Evolutionary conservation across 306 rosid species (phyloP), one percentile per base, ranked within the genome.

Genomic region (Pyrus bretschneideri): DNA sequence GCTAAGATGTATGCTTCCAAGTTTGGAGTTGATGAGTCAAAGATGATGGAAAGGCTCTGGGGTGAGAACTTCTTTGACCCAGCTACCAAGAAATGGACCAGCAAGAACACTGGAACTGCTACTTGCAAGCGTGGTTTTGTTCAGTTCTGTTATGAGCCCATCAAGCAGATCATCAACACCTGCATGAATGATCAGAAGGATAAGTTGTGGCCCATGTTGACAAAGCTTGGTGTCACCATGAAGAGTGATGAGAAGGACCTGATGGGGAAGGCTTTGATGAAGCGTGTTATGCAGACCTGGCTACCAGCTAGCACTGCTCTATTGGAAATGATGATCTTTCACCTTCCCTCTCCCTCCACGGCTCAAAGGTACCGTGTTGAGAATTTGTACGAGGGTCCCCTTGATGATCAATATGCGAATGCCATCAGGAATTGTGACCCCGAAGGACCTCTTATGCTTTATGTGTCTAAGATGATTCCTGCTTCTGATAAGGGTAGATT

Each of bases 231-330:
- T 1, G 91, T 90, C 30, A 81, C 81, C 78, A 87, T 92, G 96
- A 95, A 95, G 82, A 73, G 93, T 21, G 97, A 94, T 0, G 98
- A 94, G 58, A 94, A 90, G 76, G 98, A 94, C 6, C 76, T 93
- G 59, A 87, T 88, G 91, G 92, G 96, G 2, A 93, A 93, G 79
- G 73, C 91, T 0, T 71, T 91, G 89, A 93, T 93, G 98, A 93
- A 93, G 74, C 88, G 97, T 70, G 98, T 93, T 51, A 93, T 93
- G 98, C 98, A 93, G 82, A 93, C 95, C 3, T 93, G 98, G 98
- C 97, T 93, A 8, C 97, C 97, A 45, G 97, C 98, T 10, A 89
- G 96, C 54, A 84, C 0, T 54, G 97, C 97, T 2, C 92, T 95
- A 0, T 72, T 94, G 87, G 98, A 94, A 84, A 91, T 94, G 97